phyloP scores from a whole-genome alignment of 2,329 filamentous ascomycete species.

The Verticillium nonalfalfae region DNA sequence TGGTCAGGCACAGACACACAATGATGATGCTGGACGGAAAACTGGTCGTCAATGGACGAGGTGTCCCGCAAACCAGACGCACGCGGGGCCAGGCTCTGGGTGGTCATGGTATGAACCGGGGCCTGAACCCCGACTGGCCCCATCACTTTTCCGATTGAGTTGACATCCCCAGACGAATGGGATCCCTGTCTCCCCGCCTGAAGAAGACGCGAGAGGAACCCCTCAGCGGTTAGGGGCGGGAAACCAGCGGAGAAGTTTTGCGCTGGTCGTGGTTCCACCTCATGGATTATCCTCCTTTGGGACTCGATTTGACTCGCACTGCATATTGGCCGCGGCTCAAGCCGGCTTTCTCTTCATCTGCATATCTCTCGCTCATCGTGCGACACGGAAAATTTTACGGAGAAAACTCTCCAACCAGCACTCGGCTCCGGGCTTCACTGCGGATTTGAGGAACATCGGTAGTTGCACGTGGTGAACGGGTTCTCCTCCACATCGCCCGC shows the following conservation, averaged over 20 bases:
- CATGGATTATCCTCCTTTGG: neutral
- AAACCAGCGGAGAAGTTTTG: neutral
- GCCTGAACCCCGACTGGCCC: neutral
- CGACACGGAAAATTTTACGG: neutral
- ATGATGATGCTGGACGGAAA: neutral
- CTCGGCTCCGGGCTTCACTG: neutral
- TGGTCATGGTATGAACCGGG: neutral
- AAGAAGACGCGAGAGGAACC: neutral
- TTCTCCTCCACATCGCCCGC: neutral
- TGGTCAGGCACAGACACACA: neutral
- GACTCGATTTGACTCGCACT: neutral
- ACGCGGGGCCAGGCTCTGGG: neutral
- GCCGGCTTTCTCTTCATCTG: neutral
- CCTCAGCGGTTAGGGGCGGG: neutral
- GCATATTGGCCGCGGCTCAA: neutral
- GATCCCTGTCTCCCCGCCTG: neutral
- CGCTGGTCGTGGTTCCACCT: neutral
- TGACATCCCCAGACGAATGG: neutral
- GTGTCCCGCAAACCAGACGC: neutral
- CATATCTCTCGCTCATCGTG: neutral
- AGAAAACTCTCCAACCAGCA: neutral
- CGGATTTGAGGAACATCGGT: neutral
- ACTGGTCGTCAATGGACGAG: neutral
- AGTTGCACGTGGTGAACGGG: neutral
- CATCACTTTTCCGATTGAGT: neutral